Percentiles rank a stretch among this genome's conserved stretches.
phyloP scores from a whole-genome alignment of 2,329 filamentous ascomycete genomes.

The Paecilomyces sp. region DNA sequence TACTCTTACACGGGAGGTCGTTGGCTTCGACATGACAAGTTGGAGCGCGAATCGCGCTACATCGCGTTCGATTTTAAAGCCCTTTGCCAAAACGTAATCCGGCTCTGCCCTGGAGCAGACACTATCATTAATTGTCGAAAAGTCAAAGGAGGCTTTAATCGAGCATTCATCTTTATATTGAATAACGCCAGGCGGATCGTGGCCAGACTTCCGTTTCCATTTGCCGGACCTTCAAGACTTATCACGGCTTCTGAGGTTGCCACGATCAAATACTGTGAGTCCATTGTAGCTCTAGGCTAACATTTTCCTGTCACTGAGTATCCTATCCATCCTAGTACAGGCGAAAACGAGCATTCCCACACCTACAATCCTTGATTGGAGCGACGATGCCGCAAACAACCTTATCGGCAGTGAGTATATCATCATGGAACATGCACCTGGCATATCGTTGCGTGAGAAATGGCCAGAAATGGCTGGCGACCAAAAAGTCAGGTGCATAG shows the following conservation, averaged over 20 bases:
- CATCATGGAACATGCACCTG: constrained; percentile 31
- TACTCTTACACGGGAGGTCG: constrained; percentile 27
- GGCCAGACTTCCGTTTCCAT: constrained; percentile 34
- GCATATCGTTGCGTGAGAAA: constrained; percentile 15
- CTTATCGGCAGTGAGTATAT: constrained; percentile 32
- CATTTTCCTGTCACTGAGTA: background rate
- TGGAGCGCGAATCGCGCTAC: constrained; percentile 27
- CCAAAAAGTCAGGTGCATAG: constrained; percentile 16
- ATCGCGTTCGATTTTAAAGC: constrained; percentile 35
- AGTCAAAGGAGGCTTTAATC: constrained; percentile 39
- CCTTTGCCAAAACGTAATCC: constrained; percentile 29
- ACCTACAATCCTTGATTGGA: constrained; percentile 38
- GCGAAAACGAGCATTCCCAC: constrained; percentile 33
- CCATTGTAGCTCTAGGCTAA: background rate
- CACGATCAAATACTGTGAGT: constrained; percentile 36
- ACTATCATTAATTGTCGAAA: constrained; percentile 31
- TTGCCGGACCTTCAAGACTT: constrained; percentile 30
- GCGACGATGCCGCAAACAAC: constrained; percentile 24
- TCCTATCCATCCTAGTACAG: constrained; percentile 21
- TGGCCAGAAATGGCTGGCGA: constrained; percentile 24
- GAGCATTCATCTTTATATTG: constrained; percentile 36
- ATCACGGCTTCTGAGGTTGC: constrained; percentile 40
- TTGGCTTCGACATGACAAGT: constrained; percentile 32
- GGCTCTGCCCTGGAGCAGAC: constrained; percentile 27
- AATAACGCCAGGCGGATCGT: constrained; percentile 31